Evolutionary conservation across 768 basidiomycete genomes (phyloP), one percentile per base, ranked within the genome.

Genomic region (Mycena kentingensis): DNA sequence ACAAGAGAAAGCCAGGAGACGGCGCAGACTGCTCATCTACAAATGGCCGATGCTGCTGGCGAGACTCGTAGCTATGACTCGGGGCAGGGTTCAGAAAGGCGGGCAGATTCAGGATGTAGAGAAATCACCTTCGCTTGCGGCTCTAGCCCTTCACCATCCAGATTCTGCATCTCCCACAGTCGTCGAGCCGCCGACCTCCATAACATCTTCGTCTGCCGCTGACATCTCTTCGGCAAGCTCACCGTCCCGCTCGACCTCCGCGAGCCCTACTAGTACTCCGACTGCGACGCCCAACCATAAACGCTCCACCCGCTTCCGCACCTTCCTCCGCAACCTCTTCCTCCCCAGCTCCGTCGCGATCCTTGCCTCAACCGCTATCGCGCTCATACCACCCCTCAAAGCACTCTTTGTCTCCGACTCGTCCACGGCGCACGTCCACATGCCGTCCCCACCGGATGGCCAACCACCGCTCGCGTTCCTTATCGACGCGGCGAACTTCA

Each of bases 401-500:
- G 79, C 72, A 1, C 72, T 84, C 13, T 84, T 84, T 55, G 65
- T 80, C 1, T 49, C 45, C 0, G 64, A 79, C 5, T 27, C 41
- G 5, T 24, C 22, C 19, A 27, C 41, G 5, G 65, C 71, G 13
- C 61, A 68, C 1, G 61, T 69, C 2, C 62, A 68, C 28, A 77
- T 75, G 36, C 69, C 68, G 13, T 32, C 66, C 18, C 80, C 80
- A 1, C 83, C 83, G 0, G 83, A 85, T 49, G 82, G 82, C 1
- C 68, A 77, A 45, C 81, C 83, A 1, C 82, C 81, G 0, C 76
- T 84, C 25, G 73, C 78, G 0, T 71, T 85, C 49, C 22, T 85
- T 29, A 60, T 81, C 34, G 77, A 82, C 52, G 77, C 80, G 0
- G 62, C 76, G 0, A 64, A 63, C 0, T 85, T 84, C 52, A 67